Evolutionary conservation across 805 yeast species (phyloP), one percentile per base, ranked within the genome.

Genomic region (Saccharomycopsis babjevae): DNA sequence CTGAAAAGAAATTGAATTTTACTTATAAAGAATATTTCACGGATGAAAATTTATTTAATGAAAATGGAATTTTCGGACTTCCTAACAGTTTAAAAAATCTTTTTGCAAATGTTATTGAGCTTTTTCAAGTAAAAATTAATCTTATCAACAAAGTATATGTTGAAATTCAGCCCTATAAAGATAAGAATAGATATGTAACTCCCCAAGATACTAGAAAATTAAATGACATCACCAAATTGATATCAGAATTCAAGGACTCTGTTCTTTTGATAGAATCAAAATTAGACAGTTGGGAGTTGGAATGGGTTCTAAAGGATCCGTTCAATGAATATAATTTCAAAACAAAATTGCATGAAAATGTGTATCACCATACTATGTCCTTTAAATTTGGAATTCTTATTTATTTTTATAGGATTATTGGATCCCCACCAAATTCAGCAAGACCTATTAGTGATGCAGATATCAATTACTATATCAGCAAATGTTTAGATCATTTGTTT

Each of bases 361-460:
- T 90, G 16, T 85, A 81, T 68, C 93, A 89, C 67, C 96, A 90
- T 70, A 84, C 86, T 28, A 77, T 84, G 78, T 86, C 96, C 8
- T 89, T 90, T 68, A 85, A 88, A 69, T 82, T 86, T 62, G 88
- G 88, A 0, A 71, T 90, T 34, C 74, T 83, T 13, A 84, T 90
- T 8, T 90, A 89, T 70, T 88, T 82, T 71, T 83, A 81, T 68
- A 78, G 63, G 25, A 50, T 58, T 18, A 56, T 62, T 34, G 54
- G 54, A 18, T 56, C 22, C 36, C 36, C 34, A 5, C 59, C 59
- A 15, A 20, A 77, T 86, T 67, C 82, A 86, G 30, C 52, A 8
- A 46, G 52, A 46, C 52, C 30, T 20, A 46, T 46, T 11, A 46
- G 52, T 25, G 52, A 46, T 22, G 52, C 52, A n/a, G 57, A 84